Evolutionary conservation across 345 rosid genomes (phyloP).

Genomic region (Aquilaria sinensis): DNA sequence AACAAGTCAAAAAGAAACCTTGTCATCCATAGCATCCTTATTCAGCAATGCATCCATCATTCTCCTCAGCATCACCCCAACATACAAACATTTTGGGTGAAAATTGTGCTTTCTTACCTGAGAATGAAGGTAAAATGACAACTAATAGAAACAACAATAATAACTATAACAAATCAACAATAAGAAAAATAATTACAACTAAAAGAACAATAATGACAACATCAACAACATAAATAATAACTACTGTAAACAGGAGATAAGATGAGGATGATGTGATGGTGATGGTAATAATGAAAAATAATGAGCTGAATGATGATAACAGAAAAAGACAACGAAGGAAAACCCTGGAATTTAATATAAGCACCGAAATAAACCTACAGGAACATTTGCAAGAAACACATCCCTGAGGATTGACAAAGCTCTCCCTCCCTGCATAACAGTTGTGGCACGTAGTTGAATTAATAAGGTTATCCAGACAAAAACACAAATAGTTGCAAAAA

Average conservation of each 20-base stretch:
- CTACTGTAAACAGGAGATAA: no score
- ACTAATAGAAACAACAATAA: no score
- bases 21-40: slow-evolving; percentile 98
- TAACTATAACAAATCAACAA: no score
- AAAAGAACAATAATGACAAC: no score
- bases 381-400: slow-evolving; percentile 84
- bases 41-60: slow-evolving; percentile 90
- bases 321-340: slow-evolving; percentile 9
- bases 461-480: no score
- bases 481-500: background rate
- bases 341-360: background rate
- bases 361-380: slow-evolving; percentile 40
- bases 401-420: slow-evolving; percentile 59
- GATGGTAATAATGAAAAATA: background rate
- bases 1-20: slow-evolving; percentile 37
- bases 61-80: slow-evolving; percentile 90
- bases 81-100: slow-evolving; percentile 88
- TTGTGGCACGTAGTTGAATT: no score
- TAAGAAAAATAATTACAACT: no score
- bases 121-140: slow-evolving; percentile 9
- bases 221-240: no score
- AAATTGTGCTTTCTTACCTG: slow-evolving; percentile 65
- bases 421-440: slow-evolving; percentile 50
- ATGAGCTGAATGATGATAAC: slow-evolving; percentile 1
- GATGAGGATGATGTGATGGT: slow-evolving; percentile 3